These are phyloP conservation scores for Wallemia hederae DNA, from an alignment of 1,284 basidiomycete genomes.

Conservation along the genomic window DNA sequence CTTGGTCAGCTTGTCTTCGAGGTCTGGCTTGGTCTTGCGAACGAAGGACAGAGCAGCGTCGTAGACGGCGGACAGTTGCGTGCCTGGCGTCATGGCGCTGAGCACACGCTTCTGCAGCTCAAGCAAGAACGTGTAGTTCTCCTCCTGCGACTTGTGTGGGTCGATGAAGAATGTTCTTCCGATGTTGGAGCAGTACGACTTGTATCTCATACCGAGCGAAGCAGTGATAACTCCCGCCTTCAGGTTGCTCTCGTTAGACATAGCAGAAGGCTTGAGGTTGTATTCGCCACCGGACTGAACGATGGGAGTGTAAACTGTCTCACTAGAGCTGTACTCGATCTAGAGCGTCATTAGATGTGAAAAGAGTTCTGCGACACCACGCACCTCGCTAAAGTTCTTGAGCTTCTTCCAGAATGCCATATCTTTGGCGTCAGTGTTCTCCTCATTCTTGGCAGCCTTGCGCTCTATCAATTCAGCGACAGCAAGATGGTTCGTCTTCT, in stretches of 20 bases:
- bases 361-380: constrained; percentile 10
- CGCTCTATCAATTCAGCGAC: constrained; percentile 58
- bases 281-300: constrained; percentile 80
- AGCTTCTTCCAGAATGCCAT: constrained; percentile 29
- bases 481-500: constrained; percentile 62
- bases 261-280: constrained; percentile 58
- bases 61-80: constrained; percentile 47
- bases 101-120: constrained; percentile 51
- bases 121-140: constrained; percentile 47
- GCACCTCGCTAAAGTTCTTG: constrained; percentile 56
- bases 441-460: constrained; percentile 56
- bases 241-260: constrained; percentile 54
- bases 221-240: constrained; percentile 74
- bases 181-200: constrained; percentile 70
- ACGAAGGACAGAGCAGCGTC: constrained; percentile 42
- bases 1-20: constrained; percentile 64
- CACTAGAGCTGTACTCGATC: constrained; percentile 62
- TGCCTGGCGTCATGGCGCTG: constrained; percentile 50
- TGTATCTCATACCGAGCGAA: constrained; percentile 69
- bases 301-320: constrained; percentile 84
- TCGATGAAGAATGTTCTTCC: constrained; percentile 85
- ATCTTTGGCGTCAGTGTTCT: constrained; percentile 34
- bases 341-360: constrained; percentile 12
- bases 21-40: constrained; percentile 42
- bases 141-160: constrained; percentile 71